Conservation (phyloP, 108 stramenopile species). For the Discostella stelligeroides region DNA sequence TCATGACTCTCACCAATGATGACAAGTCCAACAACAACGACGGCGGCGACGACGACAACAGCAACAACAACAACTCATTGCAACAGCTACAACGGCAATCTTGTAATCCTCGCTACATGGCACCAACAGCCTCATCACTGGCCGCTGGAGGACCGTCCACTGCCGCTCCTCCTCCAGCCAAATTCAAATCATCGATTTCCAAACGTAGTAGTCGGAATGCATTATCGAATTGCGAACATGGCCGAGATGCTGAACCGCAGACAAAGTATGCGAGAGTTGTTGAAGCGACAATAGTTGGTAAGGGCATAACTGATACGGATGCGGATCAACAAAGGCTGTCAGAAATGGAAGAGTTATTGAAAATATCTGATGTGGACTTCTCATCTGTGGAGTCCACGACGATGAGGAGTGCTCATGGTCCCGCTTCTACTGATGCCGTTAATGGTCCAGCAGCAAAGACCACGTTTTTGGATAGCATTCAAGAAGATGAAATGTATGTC, state of each 20-base stretch:
- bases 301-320: neutral
- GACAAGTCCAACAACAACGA: no score
- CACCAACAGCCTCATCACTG: neutral
- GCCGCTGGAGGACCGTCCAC: neutral
- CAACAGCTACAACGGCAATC: no score
- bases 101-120: neutral
- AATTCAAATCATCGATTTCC: slow-evolving; percentile 59
- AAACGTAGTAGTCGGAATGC: slow-evolving; percentile 62
- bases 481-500: neutral
- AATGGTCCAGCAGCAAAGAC: neutral
- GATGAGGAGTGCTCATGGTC: no score
- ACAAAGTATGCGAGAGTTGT: neutral
- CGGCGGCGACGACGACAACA: neutral
- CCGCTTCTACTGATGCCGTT: slow-evolving; percentile 9
- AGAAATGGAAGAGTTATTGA: slow-evolving; percentile 10
- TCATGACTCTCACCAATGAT: no score
- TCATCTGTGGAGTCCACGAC: no score
- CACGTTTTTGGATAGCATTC: neutral
- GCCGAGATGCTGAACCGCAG: neutral
- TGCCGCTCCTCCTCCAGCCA: neutral
- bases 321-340: neutral
- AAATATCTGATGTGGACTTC: slow-evolving; percentile 6
- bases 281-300: neutral
- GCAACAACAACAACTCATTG: no score
- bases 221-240: neutral